Percentiles rank a stretch among this genome's conserved stretches.
Evolutionary conservation across 768 basidiomycete species (phyloP).

Genomic region (Goffeauzyma gilvescens): DNA sequence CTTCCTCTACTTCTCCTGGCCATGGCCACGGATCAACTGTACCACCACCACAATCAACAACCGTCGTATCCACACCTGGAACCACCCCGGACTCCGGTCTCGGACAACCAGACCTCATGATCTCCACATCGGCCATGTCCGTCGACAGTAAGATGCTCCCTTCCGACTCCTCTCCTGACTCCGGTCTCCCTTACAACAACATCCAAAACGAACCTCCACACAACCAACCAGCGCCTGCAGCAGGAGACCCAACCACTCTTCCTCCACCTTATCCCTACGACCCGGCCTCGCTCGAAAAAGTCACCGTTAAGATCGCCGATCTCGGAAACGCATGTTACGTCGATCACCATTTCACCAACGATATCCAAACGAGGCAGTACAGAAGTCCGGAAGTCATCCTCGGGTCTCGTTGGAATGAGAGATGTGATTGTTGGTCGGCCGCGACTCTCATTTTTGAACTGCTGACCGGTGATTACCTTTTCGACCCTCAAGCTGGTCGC

Average conservation of each 20-base stretch:
- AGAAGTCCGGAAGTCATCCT: constrained; percentile 93
- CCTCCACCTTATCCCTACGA: constrained; percentile 31
- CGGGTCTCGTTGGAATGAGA: constrained; percentile 85
- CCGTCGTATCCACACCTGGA: too few species aligned
- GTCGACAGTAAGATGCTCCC: too few species aligned
- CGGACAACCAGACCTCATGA: too few species aligned
- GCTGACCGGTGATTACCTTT: constrained; percentile 91
- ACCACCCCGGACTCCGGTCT: too few species aligned
- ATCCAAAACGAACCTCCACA: constrained; percentile 14
- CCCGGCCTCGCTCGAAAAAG: constrained; percentile 40
- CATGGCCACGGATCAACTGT: too few species aligned
- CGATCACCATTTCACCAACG: constrained; percentile 85
- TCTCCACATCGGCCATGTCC: too few species aligned
- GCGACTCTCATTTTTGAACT: constrained; percentile 93
- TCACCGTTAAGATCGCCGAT: constrained; percentile 98
- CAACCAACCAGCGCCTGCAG: constrained; percentile 23
- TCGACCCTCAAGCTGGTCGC: constrained; percentile 39
- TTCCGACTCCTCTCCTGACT: too few species aligned
- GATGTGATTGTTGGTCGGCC: constrained; percentile 91
- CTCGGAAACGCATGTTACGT: constrained; percentile 90
- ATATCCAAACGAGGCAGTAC: constrained; percentile 95
- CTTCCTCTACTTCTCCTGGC: too few species aligned
- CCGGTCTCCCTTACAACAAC: constrained; percentile 26
- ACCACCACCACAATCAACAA: too few species aligned
- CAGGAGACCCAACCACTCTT: constrained; percentile 34